Evolutionary conservation across 2,329 filamentous ascomycete species (phyloP), one percentile per base, ranked within the genome.

Genomic region (Sporothrix sp.): DNA sequence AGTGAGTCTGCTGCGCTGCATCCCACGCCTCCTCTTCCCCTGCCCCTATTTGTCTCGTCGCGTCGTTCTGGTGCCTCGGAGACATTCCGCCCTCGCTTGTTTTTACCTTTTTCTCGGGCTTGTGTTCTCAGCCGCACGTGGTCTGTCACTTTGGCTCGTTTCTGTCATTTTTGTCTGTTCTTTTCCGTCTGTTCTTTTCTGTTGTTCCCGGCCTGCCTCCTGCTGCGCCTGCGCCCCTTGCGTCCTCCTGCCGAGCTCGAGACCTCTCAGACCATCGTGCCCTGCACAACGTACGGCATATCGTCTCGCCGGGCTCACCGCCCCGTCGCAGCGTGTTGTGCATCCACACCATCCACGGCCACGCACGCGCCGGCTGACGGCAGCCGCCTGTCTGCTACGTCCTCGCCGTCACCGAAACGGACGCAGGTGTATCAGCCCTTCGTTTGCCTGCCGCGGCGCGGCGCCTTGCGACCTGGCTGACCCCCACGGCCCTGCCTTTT

Each of bases 1-100:
- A 55, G 62, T 64, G 52, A 62, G 62, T 62, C 50, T 50, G 13
- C 20, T 21, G 27, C 28, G 32, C 27, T 28, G 20, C 27, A 35
- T 45, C 11, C 11, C 20, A 23, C 23, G 38, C 38, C 14, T 28
- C 14, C 35, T 46, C 47, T 48, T 35, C 43, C 13, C 32, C 48
- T 42, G 43, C 9, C 10, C 4, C 27, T 40, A 14, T 52, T 39
- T 51, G 48, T 28, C 40, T 40, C 48, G 42, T 40, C 36, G 33
- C 14, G 32, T 44, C 36, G 6, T 33, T 35, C 37, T 39, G 9
- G 7, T 42, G 10, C 14, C 21, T 9, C 20, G 7, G 21, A 21
- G 25, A 25, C 13, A 45, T 37, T 7, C n/a, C 23, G 4, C 28
- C 2, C 42, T 45, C 30, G 42, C 28, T 35, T 35, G 11, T 35